Conservation (phyloP, 2,329 filamentous ascomycete genomes). For the Trichoderma endophyticum region DNA sequence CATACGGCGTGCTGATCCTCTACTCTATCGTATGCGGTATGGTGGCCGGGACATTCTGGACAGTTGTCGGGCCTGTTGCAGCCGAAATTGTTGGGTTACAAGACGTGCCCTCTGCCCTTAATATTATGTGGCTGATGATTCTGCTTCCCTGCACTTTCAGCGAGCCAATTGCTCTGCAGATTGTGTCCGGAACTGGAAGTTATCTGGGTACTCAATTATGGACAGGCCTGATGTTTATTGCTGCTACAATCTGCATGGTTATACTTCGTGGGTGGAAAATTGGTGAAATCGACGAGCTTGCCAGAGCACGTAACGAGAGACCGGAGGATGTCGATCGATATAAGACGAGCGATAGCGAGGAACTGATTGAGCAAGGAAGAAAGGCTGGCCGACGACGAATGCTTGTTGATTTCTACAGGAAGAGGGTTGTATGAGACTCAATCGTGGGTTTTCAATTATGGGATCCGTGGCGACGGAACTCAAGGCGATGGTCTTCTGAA, state of each 20-base stretch:
- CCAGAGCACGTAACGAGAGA: conserved; percentile 30
- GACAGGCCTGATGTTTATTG: conserved; percentile 58
- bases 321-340: conserved; percentile 31
- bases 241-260: conserved; percentile 37
- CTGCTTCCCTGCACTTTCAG: conserved; percentile 68
- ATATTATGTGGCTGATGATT: conserved; percentile 68
- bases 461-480: background rate
- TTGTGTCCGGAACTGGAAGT: conserved; percentile 43
- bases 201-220: conserved; percentile 58
- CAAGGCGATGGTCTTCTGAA: background rate
- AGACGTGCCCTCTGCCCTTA: conserved; percentile 64
- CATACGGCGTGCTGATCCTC: conserved; percentile 65
- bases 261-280: conserved; percentile 40
- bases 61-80: conserved; percentile 64
- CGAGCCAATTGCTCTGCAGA: conserved; percentile 60
- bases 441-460: background rate
- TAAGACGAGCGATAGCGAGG: conserved; percentile 32
- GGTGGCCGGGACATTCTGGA: conserved; percentile 70
- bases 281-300: conserved; percentile 33
- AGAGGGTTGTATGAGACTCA: conserved; percentile 27
- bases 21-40: conserved; percentile 69
- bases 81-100: conserved; percentile 72
- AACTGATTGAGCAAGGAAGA: conserved; percentile 29
- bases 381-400: conserved; percentile 33
- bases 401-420: conserved; percentile 32